These are phyloP conservation scores for Aspergillus sclerotialis DNA, from an alignment of 2,329 filamentous ascomycete species.

Conservation along the genomic window DNA sequence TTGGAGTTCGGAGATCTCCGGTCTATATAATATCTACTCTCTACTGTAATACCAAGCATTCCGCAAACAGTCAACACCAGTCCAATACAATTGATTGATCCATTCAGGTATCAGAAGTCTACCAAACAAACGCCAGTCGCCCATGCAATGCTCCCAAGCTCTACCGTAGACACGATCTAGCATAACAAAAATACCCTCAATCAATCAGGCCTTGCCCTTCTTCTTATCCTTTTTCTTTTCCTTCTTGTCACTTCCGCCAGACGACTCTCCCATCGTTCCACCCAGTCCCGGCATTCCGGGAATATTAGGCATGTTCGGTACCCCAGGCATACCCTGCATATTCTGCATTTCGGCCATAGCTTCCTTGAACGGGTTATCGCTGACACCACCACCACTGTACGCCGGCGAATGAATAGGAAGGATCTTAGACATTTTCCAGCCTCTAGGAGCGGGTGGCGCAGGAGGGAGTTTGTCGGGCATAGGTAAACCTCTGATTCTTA, in stretches of 20 bases:
- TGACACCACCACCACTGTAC: constrained; percentile 85
- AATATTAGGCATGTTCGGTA: constrained; percentile 37
- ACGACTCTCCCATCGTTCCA: constrained; percentile 42
- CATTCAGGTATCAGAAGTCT: constrained; percentile 14
- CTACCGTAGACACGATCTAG: too few relatives aligned
- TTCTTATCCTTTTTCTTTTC: constrained; percentile 47
- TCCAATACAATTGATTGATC: constrained; percentile 8
- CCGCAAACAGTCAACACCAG: too few relatives aligned
- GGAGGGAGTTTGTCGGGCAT: constrained; percentile 62
- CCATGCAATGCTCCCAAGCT: constrained; percentile 32
- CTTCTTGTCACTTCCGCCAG: constrained; percentile 20
- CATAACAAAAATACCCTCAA: constrained; percentile 7
- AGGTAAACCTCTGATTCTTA: constrained; percentile 67
- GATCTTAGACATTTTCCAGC: constrained; percentile 83
- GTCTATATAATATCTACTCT: too few relatives aligned
- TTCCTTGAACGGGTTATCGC: constrained; percentile 89
- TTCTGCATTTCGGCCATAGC: constrained; percentile 90
- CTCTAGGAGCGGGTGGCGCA: constrained; percentile 68
- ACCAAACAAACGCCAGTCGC: constrained; percentile 28
- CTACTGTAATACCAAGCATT: too few relatives aligned
- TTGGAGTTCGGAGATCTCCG: too few relatives aligned
- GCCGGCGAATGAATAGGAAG: constrained; percentile 83
- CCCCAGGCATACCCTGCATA: constrained; percentile 36
- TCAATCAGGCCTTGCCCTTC: constrained; percentile 36
- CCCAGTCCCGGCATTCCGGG: constrained; percentile 47